Base-by-base conservation (phyloP, 2,329 filamentous ascomycete species). In the Amylocarpus encephaloides region DNA sequence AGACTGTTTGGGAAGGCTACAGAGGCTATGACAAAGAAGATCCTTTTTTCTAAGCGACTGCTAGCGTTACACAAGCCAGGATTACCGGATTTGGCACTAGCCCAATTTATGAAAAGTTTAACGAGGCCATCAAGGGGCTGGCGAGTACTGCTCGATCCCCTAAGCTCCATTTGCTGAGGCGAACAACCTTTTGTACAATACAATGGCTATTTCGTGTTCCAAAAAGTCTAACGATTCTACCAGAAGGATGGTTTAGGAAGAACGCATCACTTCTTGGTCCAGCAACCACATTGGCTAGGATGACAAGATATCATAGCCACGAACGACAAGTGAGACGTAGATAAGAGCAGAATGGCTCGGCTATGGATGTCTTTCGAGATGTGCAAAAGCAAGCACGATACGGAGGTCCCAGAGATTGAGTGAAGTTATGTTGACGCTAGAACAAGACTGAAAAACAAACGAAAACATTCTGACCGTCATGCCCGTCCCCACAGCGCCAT, bases 151-250 rank as follows among this genome's bases (percentile, higher is more conserved):
- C 4, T 50, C 57, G 1, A 3, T 72, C 13, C 66, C 72, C 49
- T 76, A 71, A 69, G 51, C 53, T 6, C 66, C 71, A 4, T 79
- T 79, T 57, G 66, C 73, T 41, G 69, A 68, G 38, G 75, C 72
- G 0, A 75, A 72, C 9, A 67, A 73, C 45, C 66, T 80, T 4
- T 66, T 80, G 3, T 80, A 80, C 60, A 70, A 73, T 80, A 80
- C 60, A 70, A 73, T 35, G 72, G 74, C 4, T 71, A 74, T 0
- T 72, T 79, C 48, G 74, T 80, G 1, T 69, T 70, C 2, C 76
- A 80, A 58, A 80, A 58, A 68, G 76, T 15, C 65, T 79, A 5
- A 75, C 61, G 68, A 62, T 60, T 10, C 51, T 64, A 7, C 61
- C 62, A 0, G 75, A 74, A 45, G 61, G 60, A 0, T 62, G 76